Evolutionary conservation across 768 basidiomycete species (phyloP).

Genomic region (Mycena filopes): DNA sequence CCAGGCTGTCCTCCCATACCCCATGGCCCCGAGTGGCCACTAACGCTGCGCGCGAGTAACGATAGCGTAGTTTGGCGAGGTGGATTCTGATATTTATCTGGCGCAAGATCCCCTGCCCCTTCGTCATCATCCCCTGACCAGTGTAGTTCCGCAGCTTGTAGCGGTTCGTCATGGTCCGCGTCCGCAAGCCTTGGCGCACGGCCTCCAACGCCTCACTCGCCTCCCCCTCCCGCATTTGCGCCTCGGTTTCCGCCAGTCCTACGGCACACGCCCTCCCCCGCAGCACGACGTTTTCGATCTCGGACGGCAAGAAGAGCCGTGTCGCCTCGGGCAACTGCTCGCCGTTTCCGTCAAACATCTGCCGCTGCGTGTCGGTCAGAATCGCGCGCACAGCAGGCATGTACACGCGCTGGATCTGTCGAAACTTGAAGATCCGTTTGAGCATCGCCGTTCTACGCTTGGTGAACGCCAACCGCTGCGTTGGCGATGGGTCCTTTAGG

Average conservation of each 20-base stretch:
- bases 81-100: slow-evolving; percentile 6
- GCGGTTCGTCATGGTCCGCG: neutral
- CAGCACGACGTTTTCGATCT: neutral
- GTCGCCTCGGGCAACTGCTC: neutral
- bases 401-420: neutral
- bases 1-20: neutral
- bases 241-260: no score
- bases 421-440: neutral
- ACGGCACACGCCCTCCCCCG: neutral
- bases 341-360: neutral
- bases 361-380: neutral
- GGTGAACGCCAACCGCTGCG: neutral
- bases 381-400: neutral
- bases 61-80: neutral
- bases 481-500: neutral
- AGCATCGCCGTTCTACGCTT: neutral
- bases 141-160: neutral
- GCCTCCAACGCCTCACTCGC: no score
- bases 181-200: no score
- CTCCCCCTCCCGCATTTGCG: no score
- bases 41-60: neutral
- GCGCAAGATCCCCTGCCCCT: neutral
- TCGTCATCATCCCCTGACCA: slow-evolving; percentile 5
- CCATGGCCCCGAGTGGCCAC: neutral
- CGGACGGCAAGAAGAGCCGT: neutral